Evolutionary conservation across 257 asterid species (phyloP), one percentile per base, ranked within the genome.

Genomic region (Cynanchum wilfordii): DNA sequence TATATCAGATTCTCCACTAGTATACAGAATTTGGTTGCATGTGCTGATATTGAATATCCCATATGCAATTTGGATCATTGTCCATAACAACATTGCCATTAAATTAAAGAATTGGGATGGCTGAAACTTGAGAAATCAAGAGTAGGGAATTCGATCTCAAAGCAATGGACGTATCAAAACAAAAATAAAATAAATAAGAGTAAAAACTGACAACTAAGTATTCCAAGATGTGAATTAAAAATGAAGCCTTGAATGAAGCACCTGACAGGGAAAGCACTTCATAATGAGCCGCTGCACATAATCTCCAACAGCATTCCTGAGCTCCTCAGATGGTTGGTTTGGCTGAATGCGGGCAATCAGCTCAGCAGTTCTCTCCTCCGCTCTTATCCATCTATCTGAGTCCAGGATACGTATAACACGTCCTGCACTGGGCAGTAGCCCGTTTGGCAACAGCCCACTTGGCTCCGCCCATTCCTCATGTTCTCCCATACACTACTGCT

Each of bases 231-330:
- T 17, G 17, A 69, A 69, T 17, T 30, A 62, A 74, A 73, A 73
- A 68, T 45, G 70, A 65, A 49, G 65, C 17, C 51, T 8, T 25
- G 71, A 72, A 73, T 70, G 7, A 78, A 80, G 84, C 71, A 94
- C 99, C 99, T 94, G 95, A 81, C 99, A 94, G 52, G 97, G 93
- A 76, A 91, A 94, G 78, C 97, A 89, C 81, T 88, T 88, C 80
- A 80, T 79, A 49, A 94, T 91, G 68, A 91, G 97, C 73, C 89
- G 82, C 83, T 87, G 93, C 70, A 91, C 97, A 68, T 94, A 91
- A 78, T 89, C 87, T 24, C 95, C 96, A 81, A 94, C 99, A 0
- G 97, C 96, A 79, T 86, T 89, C 79, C 99, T 79, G 33, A 90
- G 92, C 82, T 87, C 96, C 84, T 94, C 97, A 0, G 99, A 91